A percentile compares a stretch with the other conserved stretches of the same genome.
Conservation (phyloP, 225 moss, liverwort and hornwort species). For the Lunularia cruciata region DNA sequence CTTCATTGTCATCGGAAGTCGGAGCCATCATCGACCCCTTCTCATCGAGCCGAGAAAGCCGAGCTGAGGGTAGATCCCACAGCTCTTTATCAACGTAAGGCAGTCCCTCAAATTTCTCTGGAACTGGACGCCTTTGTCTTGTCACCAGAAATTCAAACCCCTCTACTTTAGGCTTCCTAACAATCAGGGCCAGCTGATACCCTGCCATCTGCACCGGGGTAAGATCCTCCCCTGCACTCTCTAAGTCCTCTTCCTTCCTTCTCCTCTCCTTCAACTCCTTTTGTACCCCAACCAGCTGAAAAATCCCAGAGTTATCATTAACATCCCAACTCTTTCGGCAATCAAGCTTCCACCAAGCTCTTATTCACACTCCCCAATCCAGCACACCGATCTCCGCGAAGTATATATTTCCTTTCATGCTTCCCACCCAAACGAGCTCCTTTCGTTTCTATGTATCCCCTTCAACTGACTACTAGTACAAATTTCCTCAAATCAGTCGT, state of each 20-base stretch:
- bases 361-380: too few relatives aligned
- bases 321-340: too few relatives aligned
- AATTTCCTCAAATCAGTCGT: too few relatives aligned
- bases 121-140: slow-evolving; percentile 45
- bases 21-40: slow-evolving; percentile 34
- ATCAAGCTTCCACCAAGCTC: too few relatives aligned
- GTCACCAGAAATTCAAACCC: slow-evolving; percentile 72
- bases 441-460: too few relatives aligned
- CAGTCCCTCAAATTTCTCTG: slow-evolving; percentile 31
- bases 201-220: slow-evolving; percentile 23
- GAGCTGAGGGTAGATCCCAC: slow-evolving; percentile 75
- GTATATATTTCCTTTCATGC: too few relatives aligned
- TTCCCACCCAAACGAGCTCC: too few relatives aligned
- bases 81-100: slow-evolving; percentile 52
- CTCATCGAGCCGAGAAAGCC: slow-evolving; percentile 43
- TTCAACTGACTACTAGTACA: too few relatives aligned
- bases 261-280: neutral
- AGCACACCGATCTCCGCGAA: too few relatives aligned
- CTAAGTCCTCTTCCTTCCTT: neutral
- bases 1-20: slow-evolving; percentile 44
- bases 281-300: too few relatives aligned
- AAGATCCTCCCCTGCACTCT: neutral
- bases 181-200: slow-evolving; percentile 72
- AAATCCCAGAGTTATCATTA: too few relatives aligned
- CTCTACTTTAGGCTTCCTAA: slow-evolving; percentile 69